phyloP scores from a whole-genome alignment of 805 yeast species.

The Lipomyces kockii region DNA sequence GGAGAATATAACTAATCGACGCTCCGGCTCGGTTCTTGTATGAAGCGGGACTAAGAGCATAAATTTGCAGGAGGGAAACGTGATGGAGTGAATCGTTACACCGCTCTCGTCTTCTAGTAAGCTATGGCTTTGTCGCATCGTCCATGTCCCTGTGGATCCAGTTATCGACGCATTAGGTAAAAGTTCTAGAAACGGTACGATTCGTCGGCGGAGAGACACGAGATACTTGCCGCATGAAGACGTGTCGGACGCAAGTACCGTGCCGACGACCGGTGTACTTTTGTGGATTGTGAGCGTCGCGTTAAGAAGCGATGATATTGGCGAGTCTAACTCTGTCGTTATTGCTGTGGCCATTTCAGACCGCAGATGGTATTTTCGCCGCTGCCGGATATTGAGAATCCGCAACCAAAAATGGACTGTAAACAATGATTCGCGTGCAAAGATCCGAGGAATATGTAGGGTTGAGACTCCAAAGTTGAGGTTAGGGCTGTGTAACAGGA shows the following conservation, averaged over 20 bases:
- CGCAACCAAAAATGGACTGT: neutral
- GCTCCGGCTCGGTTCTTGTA: neutral
- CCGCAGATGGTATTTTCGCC: too few relatives aligned
- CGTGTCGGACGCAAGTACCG: neutral
- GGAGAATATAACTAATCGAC: slow-evolving; percentile 8
- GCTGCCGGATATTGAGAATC: too few relatives aligned
- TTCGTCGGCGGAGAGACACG: slow-evolving; percentile 13
- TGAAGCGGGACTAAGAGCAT: slow-evolving; percentile 4
- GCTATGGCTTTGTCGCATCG: neutral
- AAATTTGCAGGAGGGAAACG: slow-evolving; percentile 16
- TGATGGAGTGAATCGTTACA: slow-evolving; percentile 10
- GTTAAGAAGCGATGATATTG: slow-evolving; percentile 6
- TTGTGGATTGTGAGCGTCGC: slow-evolving; percentile 13
- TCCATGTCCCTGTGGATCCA: slow-evolving; percentile 14
- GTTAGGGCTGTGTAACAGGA: too few relatives aligned
- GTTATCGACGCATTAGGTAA: neutral
- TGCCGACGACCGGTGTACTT: slow-evolving; percentile 15
- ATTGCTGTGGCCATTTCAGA: neutral
- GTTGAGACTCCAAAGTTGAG: too few relatives aligned
- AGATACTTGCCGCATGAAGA: slow-evolving; percentile 14
- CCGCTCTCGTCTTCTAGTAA: neutral
- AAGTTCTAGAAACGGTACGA: slow-evolving; percentile 10
- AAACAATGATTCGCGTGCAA: too few relatives aligned
- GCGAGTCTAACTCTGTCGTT: neutral
- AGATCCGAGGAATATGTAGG: too few relatives aligned